These are phyloP conservation scores for Sicyos edulis DNA, from an alignment of 306 rosid genomes.

Conservation along the genomic window DNA sequence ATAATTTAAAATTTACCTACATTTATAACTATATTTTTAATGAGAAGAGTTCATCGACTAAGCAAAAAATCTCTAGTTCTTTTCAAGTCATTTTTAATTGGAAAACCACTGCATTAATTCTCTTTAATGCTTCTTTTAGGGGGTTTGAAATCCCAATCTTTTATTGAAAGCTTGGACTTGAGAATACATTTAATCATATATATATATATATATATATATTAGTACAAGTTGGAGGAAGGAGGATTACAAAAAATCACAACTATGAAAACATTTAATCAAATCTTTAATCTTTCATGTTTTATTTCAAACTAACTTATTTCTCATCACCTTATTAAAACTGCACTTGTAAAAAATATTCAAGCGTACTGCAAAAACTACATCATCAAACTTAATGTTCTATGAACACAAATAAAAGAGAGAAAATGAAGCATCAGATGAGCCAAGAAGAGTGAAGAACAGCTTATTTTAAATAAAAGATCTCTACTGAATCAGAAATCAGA, in stretches of 20 bases:
- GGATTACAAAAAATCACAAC: too few species aligned
- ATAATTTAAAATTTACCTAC: too few species aligned
- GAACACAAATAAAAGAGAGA: not conserved
- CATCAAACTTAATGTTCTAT: not conserved
- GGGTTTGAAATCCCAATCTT: not conserved
- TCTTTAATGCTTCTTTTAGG: not conserved
- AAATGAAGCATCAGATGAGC: not conserved
- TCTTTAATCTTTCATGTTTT: not conserved
- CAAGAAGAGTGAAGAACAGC: not conserved
- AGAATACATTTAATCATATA: too few species aligned
- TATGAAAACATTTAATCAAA: not conserved
- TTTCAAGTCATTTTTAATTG: conserved; percentile 63
- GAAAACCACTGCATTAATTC: conserved; percentile 30
- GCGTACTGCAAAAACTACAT: not conserved
- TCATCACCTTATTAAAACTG: too few species aligned
- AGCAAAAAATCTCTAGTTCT: conserved; percentile 60
- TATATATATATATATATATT: too few species aligned
- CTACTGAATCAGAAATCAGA: conserved; percentile 12
- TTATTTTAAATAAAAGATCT: not conserved
- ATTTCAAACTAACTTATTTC: not conserved
- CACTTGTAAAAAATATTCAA: not conserved
- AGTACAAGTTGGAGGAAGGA: too few species aligned
- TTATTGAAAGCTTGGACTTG: not conserved
- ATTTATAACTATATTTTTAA: too few species aligned
- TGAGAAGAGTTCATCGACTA: too few species aligned